phyloP scores from a whole-genome alignment of 805 yeast species.

The Wickerhamomyces bisporus region DNA sequence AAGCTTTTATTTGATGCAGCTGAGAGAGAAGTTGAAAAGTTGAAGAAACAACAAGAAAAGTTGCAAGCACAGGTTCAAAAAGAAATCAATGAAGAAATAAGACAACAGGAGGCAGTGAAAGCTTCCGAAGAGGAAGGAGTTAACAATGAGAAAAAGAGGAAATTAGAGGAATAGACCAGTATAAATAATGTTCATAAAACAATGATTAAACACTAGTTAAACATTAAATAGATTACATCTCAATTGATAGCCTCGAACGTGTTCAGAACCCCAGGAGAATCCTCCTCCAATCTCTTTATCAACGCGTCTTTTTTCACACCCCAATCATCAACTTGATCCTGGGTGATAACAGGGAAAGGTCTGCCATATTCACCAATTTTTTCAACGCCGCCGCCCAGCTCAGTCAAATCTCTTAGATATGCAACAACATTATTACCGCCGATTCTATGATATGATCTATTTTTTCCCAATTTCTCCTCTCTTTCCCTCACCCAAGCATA shows the following conservation, averaged over 20 bases:
- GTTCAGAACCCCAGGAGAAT: neutral
- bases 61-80: neutral
- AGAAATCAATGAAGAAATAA: neutral
- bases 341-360: neutral
- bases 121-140: neutral
- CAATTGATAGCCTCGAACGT: neutral
- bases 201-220: too few relatives aligned
- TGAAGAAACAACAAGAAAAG: constrained; percentile 1
- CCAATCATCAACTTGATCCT: neutral
- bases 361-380: constrained; percentile 1
- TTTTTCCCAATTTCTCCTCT: neutral
- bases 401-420: neutral
- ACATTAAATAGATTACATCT: too few relatives aligned
- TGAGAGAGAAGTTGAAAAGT: constrained; percentile 16
- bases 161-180: neutral
- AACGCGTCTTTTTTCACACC: neutral
- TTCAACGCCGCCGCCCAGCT: neutral
- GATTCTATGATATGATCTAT: neutral
- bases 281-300: neutral
- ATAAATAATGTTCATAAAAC: too few relatives aligned
- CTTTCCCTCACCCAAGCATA: constrained; percentile 27
- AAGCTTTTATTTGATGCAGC: constrained; percentile 32
- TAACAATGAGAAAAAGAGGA: neutral
- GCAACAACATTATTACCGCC: neutral
- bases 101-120: neutral